Evolutionary conservation across 176 grass and related monocot species (phyloP), one percentile per base, ranked within the genome.

Genomic region (Thalia dealbata): DNA sequence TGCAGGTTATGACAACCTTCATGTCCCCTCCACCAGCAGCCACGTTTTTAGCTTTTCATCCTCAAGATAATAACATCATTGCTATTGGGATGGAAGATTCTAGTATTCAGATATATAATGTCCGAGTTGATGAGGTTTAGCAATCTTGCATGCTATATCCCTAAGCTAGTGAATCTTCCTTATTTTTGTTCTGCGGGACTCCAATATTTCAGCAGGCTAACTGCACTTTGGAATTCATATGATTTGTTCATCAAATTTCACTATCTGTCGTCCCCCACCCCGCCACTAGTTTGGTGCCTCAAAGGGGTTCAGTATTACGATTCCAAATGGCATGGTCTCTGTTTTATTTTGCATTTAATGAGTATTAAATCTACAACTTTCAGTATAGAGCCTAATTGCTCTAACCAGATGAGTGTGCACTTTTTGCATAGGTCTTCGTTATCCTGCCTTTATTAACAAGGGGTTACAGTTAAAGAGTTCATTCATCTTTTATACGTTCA

Each of bases 1-100:
- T 14, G 63, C 74, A 97, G 93, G 90, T 99, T 48, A 93, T 99
- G 90, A 93, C 95, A 74, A 99, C 95, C 35, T 99, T 99, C 69
- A 93, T 99, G 87, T 76, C 95, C 21, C 87, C 95, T 32, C 87
- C 95, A 16, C 90, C 95, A 64, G 90, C 95, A 54, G 95, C 95
- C 44, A 93, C 90, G 48, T 99, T 88, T 58, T 75, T 99, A 3
- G 90, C 95, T 8, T 99, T 99, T 72, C 95, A 99, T 78, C 95
- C 95, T 50, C 90, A 99, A 80, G 95, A 99, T 76, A 99, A 99
- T 73, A 99, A 99, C 88, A 99, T 95, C 43, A 99, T 99, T 72
- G 95, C 95, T 46, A 93, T 95, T 61, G 95, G 95, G 74, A 99
- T 99, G 95, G 95, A 99, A 52, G 90, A 99, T 63, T 91, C 95